Evolutionary conservation across 306 rosid species (phyloP), one percentile per base, ranked within the genome.

Genomic region (Castanopsis chinensis): DNA sequence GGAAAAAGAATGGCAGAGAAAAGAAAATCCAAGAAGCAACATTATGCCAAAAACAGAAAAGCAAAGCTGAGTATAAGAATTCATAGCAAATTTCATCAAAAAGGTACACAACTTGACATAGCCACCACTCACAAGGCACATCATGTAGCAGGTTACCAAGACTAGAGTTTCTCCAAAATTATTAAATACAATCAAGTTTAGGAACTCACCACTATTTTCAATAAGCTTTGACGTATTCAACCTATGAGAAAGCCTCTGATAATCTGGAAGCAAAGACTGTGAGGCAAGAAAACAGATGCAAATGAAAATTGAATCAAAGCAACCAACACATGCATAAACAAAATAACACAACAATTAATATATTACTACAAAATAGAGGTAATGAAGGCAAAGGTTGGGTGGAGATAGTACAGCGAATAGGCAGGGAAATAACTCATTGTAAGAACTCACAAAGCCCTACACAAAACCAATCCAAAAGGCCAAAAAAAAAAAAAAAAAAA

Each of bases 231-330:
- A 33, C 5, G 35, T 33, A 5, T 33, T 33, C 35, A 33, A 33
- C 6, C 35, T 33, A 33, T 53, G 32, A n/a, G 0, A 80, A 69
- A 95, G 92, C 85, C 99, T 93, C 89, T 95, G 99, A 87, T 92
- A 95, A 91, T 95, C 97, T 88, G 94, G 98, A 93, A 93, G 98
- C 83, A 95, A 90, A 89, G 98, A 86, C 99, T 95, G 91, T 71
- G 86, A 85, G 84, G 79, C 87, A 86, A 75, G 85, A 80, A 91
- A 80, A 84, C 70, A 78, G 61, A 71, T 77, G 72, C 75, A 83
- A 86, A 88, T 89, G 89, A 87, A 83, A 88, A 80, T 80, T 70
- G 84, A 88, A 72, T 68, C 81, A 73, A 69, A 82, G 37, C 45
- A 85, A 89, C 28, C 5, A 20, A 83, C 58, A 74, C 27, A 56